Percentiles rank a stretch among this genome's conserved stretches.
Conservation (phyloP, 2,329 filamentous ascomycete species). For the Microcyclosporella mali region DNA sequence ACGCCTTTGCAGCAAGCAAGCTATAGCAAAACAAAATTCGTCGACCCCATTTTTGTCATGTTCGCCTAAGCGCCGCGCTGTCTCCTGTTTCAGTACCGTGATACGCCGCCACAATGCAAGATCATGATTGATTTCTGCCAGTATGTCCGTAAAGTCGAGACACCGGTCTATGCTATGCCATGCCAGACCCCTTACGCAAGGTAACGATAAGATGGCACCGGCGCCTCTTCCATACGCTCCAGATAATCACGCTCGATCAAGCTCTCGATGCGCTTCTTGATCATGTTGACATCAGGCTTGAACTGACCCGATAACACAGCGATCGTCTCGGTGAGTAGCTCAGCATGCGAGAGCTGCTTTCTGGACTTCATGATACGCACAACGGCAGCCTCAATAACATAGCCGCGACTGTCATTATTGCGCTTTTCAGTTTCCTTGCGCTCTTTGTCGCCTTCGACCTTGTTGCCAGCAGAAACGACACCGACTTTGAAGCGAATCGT, state of each 20-base stretch:
- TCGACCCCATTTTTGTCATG: too few species aligned
- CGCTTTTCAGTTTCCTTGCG: conserved; percentile 67
- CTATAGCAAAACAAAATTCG: too few species aligned
- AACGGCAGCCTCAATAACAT: conserved; percentile 68
- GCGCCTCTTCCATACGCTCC: conserved; percentile 63
- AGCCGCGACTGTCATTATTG: conserved; percentile 64
- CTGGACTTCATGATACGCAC: conserved; percentile 85
- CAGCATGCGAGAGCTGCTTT: conserved; percentile 63
- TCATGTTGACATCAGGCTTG: conserved; percentile 67
- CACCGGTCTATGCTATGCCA: too few species aligned
- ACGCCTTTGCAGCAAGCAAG: too few species aligned
- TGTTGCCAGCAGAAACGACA: conserved; percentile 72
- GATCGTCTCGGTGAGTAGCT: conserved; percentile 66
- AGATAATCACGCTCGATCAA: conserved; percentile 72
- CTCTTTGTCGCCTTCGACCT: conserved; percentile 68
- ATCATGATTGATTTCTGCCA: too few species aligned
- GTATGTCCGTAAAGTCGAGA: too few species aligned
- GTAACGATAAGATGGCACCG: conserved; percentile 62
- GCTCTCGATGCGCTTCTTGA: conserved; percentile 76
- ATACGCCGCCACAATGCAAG: not conserved
- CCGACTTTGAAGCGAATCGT: conserved; percentile 84
- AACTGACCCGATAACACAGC: conserved; percentile 63
- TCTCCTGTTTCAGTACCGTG: not conserved
- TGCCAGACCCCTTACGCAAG: conserved; percentile 49
- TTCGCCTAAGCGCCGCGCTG: too few species aligned